Evolutionary conservation across 257 asterid genomes (phyloP).

Genomic region (Catharanthus roseus): DNA sequence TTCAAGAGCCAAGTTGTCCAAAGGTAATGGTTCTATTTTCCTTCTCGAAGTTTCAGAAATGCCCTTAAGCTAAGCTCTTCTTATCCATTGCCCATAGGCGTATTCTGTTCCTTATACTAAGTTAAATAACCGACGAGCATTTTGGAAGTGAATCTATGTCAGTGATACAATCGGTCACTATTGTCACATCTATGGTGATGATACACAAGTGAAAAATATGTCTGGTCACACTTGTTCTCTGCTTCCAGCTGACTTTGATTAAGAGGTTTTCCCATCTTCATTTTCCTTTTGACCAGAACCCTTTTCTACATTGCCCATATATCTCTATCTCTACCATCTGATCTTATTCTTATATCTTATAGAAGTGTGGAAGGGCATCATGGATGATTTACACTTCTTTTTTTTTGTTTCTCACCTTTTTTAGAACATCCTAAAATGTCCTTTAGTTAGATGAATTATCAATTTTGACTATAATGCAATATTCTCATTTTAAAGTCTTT

Average conservation of each 20-base stretch:
- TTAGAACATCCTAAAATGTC: too few relatives aligned
- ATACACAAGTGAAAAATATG: not conserved
- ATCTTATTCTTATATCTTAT: too few relatives aligned
- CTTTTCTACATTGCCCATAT: not conserved
- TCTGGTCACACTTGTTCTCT: too few relatives aligned
- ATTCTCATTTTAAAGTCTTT: too few relatives aligned
- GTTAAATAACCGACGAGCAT: not conserved
- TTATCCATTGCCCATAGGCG: not conserved
- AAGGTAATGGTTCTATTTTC: conserved; percentile 51
- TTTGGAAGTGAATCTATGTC: not conserved
- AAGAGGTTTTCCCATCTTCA: not conserved
- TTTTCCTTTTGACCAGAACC: not conserved
- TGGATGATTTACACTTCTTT: too few relatives aligned
- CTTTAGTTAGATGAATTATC: too few relatives aligned
- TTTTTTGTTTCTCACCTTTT: too few relatives aligned
- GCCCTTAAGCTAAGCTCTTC: not conserved
- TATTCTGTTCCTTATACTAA: not conserved
- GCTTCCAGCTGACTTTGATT: too few relatives aligned
- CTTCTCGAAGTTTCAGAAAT: not conserved
- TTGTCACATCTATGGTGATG: not conserved
- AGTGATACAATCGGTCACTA: not conserved
- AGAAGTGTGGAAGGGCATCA: too few relatives aligned
- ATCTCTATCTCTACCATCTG: too few relatives aligned
- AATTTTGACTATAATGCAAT: too few relatives aligned
- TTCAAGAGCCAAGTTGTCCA: conserved; percentile 69